A percentile compares a stretch with the other conserved stretches of the same genome.
These are phyloP conservation scores for Ascochyta viciae-villosae DNA, from an alignment of 2,329 filamentous ascomycete genomes.

Conservation along the genomic window DNA sequence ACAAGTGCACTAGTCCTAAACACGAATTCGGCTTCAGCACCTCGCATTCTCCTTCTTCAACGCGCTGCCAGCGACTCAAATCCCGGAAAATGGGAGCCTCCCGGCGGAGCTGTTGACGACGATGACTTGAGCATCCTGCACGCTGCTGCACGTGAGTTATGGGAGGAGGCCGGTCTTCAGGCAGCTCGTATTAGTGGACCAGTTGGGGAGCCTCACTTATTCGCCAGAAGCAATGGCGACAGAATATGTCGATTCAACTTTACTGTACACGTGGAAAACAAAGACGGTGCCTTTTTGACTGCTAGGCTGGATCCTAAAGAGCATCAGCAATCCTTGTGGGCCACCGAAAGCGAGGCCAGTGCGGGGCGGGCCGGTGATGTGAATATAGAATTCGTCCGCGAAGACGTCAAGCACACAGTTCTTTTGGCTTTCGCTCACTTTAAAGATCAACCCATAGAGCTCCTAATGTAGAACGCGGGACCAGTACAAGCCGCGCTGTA, in stretches of 20 bases:
- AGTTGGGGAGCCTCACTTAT: constrained; percentile 14
- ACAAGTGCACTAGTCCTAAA: constrained; percentile 10
- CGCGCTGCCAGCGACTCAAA: constrained; percentile 55
- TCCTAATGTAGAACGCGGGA: no score
- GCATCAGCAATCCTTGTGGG: constrained; percentile 10
- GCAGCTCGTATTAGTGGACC: constrained; percentile 32
- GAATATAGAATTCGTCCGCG: not conserved
- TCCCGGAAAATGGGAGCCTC: constrained; percentile 58
- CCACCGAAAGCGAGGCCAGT: constrained; percentile 1
- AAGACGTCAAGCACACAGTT: constrained; percentile 1
- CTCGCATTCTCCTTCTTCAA: constrained; percentile 56
- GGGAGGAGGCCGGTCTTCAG: constrained; percentile 56
- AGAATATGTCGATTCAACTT: constrained; percentile 2
- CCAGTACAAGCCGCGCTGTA: no score
- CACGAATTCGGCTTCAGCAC: not conserved
- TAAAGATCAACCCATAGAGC: not conserved
- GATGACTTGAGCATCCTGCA: constrained; percentile 53
- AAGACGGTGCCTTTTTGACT: not conserved
- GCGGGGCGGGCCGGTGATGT: not conserved
- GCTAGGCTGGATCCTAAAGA: constrained; percentile 2
- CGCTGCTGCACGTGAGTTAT: constrained; percentile 57
- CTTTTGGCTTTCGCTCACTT: not conserved
- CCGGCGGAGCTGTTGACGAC: constrained; percentile 58
- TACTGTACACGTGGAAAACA: not conserved
- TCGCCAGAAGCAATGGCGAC: constrained; percentile 10